Base-by-base conservation (phyloP, 495 filamentous ascomycete species). In the Trichocladium uniseriatum region DNA sequence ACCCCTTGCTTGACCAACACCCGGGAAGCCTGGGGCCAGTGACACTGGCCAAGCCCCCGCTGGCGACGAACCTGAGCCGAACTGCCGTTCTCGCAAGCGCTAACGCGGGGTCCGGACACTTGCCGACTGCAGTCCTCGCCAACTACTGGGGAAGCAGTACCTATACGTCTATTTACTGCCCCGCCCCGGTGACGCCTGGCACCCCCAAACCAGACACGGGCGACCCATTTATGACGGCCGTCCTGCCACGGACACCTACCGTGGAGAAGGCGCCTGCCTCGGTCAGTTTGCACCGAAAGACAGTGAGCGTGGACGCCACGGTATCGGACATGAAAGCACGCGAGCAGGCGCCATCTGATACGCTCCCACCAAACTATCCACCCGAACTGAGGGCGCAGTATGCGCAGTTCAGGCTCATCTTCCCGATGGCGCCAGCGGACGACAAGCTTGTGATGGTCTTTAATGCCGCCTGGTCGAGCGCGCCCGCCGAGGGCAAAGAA, bases 141-240 rank as follows among this genome's bases (percentile, higher is more conserved):
- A 96, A 96, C 57, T 71, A 92, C 45, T 96, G 89, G 89, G 89
- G 89, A 38, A 91, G 81, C 66, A 81, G 79, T 32, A 81, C 89
- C 34, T 94, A 87, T 84, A 81, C 84, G 6, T 82, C 84, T 48
- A 70, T 89, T 21, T 87, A 87, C 54, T 75, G 76, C 13, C 61
- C 86, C 7, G 51, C 27, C 5, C 51, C 53, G 0, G 51, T 40
- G 6, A 45, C 47, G 2, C 39, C 53, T 14, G 38, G 35, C 14
- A 55, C 51, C 0, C 51, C 52, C 10, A 59, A 64, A 40, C 36
- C 60, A 15, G 77, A 81, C 53, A 58, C 68, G 35, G 81, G 82
- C 27, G 75, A 79, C 42, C 58, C 71, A 6, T 72, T 74, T 18
- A 49, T 68, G 10, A 41, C 58, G 2, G 69, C 50, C n/a, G 53